Conservation (phyloP, 305 asterid species). For the Fraxinus nigra region DNA sequence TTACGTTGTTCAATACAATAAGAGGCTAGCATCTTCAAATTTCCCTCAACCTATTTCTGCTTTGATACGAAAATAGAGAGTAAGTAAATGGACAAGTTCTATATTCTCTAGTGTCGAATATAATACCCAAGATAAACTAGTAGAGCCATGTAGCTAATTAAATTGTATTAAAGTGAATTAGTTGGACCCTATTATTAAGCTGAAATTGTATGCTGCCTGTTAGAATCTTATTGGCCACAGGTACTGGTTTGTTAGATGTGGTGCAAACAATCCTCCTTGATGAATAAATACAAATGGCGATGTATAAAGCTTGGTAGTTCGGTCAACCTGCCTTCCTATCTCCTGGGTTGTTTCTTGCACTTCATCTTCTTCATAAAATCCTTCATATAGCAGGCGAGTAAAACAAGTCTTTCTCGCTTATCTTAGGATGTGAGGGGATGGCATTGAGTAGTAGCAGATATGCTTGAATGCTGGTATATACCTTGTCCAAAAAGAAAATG, state of each 20-base stretch:
- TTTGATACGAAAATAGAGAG: background rate
- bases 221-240: no score
- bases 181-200: background rate
- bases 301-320: no score
- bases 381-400: background rate
- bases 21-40: background rate
- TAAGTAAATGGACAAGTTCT: background rate
- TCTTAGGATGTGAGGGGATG: background rate
- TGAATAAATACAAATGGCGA: background rate
- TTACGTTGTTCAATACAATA: background rate
- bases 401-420: background rate
- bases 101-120: background rate
- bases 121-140: background rate
- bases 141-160: background rate
- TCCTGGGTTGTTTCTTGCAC: background rate
- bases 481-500: background rate
- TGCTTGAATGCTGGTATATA: background rate
- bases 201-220: background rate
- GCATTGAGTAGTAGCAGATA: background rate
- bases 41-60: background rate
- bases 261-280: background rate
- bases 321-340: background rate
- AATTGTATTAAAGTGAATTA: background rate
- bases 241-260: no score
- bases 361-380: background rate